phyloP scores from a whole-genome alignment of 2,329 filamentous ascomycete genomes.

The Sporothrix variecibatus region DNA sequence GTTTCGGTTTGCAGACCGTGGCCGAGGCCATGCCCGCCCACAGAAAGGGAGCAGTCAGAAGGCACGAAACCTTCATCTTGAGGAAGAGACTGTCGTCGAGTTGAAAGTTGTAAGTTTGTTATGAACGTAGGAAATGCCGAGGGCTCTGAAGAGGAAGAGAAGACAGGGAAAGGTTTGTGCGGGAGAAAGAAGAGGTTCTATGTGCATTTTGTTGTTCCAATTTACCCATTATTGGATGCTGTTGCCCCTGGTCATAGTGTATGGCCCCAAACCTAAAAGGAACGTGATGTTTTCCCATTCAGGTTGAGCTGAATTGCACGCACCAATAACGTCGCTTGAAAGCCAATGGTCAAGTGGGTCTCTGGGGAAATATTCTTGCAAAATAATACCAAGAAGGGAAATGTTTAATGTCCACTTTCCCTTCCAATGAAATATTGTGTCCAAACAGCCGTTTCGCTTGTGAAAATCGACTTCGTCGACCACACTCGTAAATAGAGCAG shows the following conservation, averaged over 20 bases:
- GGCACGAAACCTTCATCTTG: background rate
- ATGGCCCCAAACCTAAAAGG: background rate
- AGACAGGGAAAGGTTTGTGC: background rate
- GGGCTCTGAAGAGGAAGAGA: background rate
- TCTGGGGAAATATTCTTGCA: background rate
- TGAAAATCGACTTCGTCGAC: too few relatives aligned
- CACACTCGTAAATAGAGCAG: too few relatives aligned
- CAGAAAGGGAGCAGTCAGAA: background rate
- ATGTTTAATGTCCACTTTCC: too few relatives aligned
- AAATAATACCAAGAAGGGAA: background rate
- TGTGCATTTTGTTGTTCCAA: background rate
- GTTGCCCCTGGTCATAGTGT: background rate
- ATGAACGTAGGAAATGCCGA: too few relatives aligned
- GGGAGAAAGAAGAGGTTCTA: background rate
- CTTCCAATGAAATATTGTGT: too few relatives aligned
- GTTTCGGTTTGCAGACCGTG: background rate
- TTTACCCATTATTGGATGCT: background rate
- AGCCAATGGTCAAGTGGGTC: background rate
- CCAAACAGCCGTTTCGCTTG: too few relatives aligned
- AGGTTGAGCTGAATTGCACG: background rate
- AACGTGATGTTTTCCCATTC: background rate
- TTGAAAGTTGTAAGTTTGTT: background rate
- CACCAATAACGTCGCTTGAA: background rate
- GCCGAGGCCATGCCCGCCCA: background rate
- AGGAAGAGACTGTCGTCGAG: background rate